Conservation (phyloP, 495 filamentous ascomycete species). For the Aspergillus kassunensis region DNA sequence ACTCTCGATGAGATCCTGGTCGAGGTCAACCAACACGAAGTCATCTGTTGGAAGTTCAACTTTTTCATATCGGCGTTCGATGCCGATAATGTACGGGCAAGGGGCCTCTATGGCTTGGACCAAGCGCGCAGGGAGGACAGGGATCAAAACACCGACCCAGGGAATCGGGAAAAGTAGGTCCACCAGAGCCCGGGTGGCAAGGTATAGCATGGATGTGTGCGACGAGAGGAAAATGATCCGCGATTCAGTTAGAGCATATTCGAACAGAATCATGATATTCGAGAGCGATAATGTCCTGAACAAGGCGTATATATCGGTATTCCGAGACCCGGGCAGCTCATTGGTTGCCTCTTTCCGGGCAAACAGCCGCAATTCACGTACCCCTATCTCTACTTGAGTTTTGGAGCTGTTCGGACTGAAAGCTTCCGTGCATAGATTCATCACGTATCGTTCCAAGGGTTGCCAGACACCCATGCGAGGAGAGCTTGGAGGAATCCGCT, state of each 20-base stretch:
- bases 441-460: conserved; percentile 91
- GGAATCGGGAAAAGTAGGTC: conserved; percentile 85
- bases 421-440: conserved; percentile 95
- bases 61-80: conserved; percentile 89
- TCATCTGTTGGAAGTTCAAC: conserved; percentile 94
- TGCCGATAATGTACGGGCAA: conserved; percentile 94
- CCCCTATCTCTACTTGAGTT: conserved; percentile 89
- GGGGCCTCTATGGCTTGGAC: conserved; percentile 90
- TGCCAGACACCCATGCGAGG: conserved; percentile 95
- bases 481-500: conserved; percentile 81
- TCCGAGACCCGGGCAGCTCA: conserved; percentile 88
- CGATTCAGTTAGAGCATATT: conserved; percentile 89
- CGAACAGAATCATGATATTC: conserved; percentile 88
- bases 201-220: conserved; percentile 92
- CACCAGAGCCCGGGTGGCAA: conserved; percentile 77
- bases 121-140: conserved; percentile 80
- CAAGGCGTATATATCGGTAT: conserved; percentile 87
- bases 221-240: conserved; percentile 95
- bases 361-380: conserved; percentile 87
- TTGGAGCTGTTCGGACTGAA: conserved; percentile 86
- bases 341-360: conserved; percentile 90
- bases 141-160: conserved; percentile 92
- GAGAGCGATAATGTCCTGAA: conserved; percentile 85
- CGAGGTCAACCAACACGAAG: conserved; percentile 90
- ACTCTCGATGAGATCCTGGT: conserved; percentile 82